Conservation (phyloP, 2,329 filamentous ascomycete species). For the Sporothrix pallida region DNA sequence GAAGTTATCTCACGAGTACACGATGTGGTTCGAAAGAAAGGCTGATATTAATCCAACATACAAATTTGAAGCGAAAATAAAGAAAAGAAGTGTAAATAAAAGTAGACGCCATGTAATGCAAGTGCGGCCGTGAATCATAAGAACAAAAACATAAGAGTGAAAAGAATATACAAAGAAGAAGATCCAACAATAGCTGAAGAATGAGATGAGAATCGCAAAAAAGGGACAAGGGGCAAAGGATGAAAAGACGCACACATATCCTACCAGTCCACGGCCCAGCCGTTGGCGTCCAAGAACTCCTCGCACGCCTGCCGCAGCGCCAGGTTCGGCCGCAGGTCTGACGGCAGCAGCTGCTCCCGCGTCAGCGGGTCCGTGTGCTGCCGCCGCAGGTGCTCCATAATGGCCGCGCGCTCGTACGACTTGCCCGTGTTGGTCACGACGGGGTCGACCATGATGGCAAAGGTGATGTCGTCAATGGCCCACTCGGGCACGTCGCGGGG, state of each 20-base stretch:
- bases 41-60: too few relatives aligned
- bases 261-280: conserved; percentile 91
- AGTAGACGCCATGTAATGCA: conserved; percentile 19
- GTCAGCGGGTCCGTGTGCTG: conserved; percentile 82
- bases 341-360: conserved; percentile 69
- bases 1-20: too few relatives aligned
- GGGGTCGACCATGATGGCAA: conserved; percentile 75
- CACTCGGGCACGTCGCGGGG: conserved; percentile 73
- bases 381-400: conserved; percentile 83
- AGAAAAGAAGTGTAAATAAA: too few relatives aligned
- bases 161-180: neutral
- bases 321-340: conserved; percentile 81
- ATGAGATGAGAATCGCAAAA: neutral
- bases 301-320: conserved; percentile 71
- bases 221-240: neutral
- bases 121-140: conserved; percentile 18
- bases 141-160: neutral
- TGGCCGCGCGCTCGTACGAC: conserved; percentile 84
- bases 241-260: neutral
- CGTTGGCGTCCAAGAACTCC: conserved; percentile 84
- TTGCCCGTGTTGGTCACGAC: conserved; percentile 82
- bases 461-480: conserved; percentile 76
- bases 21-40: too few relatives aligned
- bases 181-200: neutral
- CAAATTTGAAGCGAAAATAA: too few relatives aligned